Evolutionary conservation across 805 yeast species (phyloP).

Genomic region (Myxozyma nipponensis): DNA sequence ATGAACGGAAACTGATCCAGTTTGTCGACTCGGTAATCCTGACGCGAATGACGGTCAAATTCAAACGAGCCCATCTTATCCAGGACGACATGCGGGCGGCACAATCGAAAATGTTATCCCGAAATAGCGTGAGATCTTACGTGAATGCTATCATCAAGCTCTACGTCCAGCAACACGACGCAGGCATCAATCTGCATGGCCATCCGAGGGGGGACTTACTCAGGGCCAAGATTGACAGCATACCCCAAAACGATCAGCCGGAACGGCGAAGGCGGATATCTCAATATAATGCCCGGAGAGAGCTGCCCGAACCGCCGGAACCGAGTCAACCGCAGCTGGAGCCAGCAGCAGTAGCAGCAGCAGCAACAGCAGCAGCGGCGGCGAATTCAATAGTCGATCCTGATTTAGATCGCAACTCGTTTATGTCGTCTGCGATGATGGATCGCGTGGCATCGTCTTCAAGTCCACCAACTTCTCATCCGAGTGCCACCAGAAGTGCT

Average conservation of each 20-base stretch:
- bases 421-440: no score
- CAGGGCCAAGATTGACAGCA: conserved; percentile 2
- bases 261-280: conserved; percentile 9
- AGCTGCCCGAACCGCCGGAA: no score
- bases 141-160: conserved; percentile 8
- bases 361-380: no score
- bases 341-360: no score
- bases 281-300: no score
- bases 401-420: no score
- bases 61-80: neutral
- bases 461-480: no score
- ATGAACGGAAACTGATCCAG: conserved; percentile 3
- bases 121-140: conserved; percentile 6
- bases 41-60: conserved; percentile 2
- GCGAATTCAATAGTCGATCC: no score
- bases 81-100: neutral
- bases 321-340: no score
- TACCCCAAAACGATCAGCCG: conserved; percentile 7
- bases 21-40: conserved; percentile 6
- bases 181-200: conserved; percentile 5
- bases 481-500: no score
- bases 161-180: conserved; percentile 5
- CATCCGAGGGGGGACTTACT: conserved; percentile 9
- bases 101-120: conserved; percentile 7
- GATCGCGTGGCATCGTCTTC: no score